Conservation (phyloP, 306 rosid genomes). For the Inga leiocalycina region DNA sequence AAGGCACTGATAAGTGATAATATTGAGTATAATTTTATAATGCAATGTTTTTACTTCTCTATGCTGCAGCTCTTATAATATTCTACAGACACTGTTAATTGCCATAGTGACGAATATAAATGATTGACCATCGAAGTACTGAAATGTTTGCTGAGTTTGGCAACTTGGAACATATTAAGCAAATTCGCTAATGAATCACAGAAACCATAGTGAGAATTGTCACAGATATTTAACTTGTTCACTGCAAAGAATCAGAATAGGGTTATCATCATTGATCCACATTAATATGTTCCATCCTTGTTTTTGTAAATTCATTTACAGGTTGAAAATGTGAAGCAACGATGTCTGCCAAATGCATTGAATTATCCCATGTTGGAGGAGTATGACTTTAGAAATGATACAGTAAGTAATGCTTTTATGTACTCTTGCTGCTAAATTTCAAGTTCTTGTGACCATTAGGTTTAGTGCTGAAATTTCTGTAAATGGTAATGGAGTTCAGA, state of each 20-base stretch:
- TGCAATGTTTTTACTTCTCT: neutral
- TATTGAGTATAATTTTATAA: neutral
- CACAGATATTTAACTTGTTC: slow-evolving; percentile 17
- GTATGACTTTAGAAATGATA: slow-evolving; percentile 97
- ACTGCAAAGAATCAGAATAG: slow-evolving; percentile 18
- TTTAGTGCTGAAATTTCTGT: slow-evolving; percentile 19
- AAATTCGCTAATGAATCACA: neutral
- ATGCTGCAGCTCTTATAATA: neutral
- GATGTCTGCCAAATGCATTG: slow-evolving; percentile 88
- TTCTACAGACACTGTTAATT: neutral
- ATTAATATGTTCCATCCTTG: neutral
- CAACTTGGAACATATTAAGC: slow-evolving; percentile 24
- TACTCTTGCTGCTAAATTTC: neutral
- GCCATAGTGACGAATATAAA: neutral
- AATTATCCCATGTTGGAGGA: slow-evolving; percentile 99
- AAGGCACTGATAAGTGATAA: neutral
- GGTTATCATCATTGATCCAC: slow-evolving; percentile 29
- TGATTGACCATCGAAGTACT: neutral
- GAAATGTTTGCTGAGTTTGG: neutral
- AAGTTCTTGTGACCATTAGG: slow-evolving; percentile 11
- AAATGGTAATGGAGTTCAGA: slow-evolving; percentile 31
- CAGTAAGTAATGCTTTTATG: slow-evolving; percentile 61
- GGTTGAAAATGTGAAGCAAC: slow-evolving; percentile 98
- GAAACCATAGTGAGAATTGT: slow-evolving; percentile 3
- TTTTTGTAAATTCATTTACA: slow-evolving; percentile 34